Evolutionary conservation across 768 basidiomycete genomes (phyloP).

Genomic region (Tulasnella sp.): DNA sequence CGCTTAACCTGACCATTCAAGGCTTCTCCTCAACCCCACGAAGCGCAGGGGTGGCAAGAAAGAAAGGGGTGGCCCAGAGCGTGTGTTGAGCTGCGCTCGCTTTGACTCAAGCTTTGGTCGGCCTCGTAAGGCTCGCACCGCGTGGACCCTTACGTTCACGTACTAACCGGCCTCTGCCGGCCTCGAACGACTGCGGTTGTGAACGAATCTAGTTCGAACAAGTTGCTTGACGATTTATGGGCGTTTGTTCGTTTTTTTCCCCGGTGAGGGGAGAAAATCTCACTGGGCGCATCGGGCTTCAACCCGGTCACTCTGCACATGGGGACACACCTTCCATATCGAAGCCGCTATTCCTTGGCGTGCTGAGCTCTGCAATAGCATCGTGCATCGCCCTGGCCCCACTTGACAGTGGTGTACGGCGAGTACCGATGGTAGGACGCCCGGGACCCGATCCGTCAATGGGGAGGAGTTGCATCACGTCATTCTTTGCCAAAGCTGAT

Average conservation of each 20-base stretch:
- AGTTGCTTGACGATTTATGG: slow-evolving; percentile 2
- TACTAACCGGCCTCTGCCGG: slow-evolving; percentile 4
- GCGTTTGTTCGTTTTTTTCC: background rate
- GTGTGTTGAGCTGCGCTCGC: background rate
- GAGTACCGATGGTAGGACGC: background rate
- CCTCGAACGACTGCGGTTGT: background rate
- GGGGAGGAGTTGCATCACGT: background rate
- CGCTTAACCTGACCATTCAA: slow-evolving; percentile 1
- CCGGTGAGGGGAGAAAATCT: background rate
- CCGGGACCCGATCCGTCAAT: background rate
- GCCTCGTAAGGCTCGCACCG: slow-evolving; percentile 15
- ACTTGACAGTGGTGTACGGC: slow-evolving; percentile 3
- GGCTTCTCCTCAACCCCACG: background rate
- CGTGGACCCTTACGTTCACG: slow-evolving; percentile 19
- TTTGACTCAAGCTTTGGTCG: background rate
- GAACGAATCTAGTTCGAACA: background rate
- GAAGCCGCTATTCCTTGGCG: background rate
- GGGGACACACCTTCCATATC: background rate
- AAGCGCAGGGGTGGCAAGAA: background rate
- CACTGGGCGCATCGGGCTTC: background rate
- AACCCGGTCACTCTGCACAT: background rate
- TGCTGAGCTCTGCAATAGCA: background rate
- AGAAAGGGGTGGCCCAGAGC: slow-evolving; percentile 7
- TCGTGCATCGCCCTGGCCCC: background rate
- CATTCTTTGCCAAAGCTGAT: background rate